Base-by-base conservation (phyloP, 306 rosid genomes). In the Inga oerstediana region DNA sequence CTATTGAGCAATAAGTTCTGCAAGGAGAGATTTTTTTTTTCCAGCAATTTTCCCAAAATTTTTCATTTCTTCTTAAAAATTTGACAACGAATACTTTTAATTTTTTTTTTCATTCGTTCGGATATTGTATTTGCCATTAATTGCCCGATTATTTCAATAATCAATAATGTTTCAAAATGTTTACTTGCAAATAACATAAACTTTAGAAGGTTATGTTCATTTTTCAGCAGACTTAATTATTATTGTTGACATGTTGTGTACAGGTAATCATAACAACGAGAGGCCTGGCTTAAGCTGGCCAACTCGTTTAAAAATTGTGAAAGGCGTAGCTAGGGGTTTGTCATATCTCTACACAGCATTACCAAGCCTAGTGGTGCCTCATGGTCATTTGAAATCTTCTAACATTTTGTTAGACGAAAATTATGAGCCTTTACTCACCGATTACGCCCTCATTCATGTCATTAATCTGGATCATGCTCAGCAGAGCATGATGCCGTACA, bases 351-450 rank as follows among this genome's bases (percentile, higher is more conserved):
- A 87, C 80, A 90, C 20, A 9, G 79, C 89, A 22, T 88, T 94
- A 19, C 97, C 98, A 0, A 92, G 86, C 83, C 65, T 93, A 16
- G 84, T 84, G 17, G 93, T 87, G 54, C 93, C 99, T 35, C 97
- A 96, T 24, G 99, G 99, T 32, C 98, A 96, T 81, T 89, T 96
- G 1, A 96, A 96, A 90, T 96, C 99, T 27, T 96, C 99, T 24
- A 96, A 96, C 69, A 91, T 96, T 20, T 89, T 96, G 20, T 87
- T 96, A 32, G 91, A 90, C 67, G 88, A 90, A 72, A 80, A 86
- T 24, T 84, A 87, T 8, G 93, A 96, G 58, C 98, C 99, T 7
- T 32, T 91, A 2, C 78, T 96, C 51, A 92, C 95, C 0, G 99
- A 96, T 82, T 89, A 93, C 68, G 97, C 84, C 6, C 88, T 96